Percentiles rank a stretch among this genome's conserved stretches.
phyloP scores from a whole-genome alignment of 257 asterid species.

The Ophiorrhiza pumila region DNA sequence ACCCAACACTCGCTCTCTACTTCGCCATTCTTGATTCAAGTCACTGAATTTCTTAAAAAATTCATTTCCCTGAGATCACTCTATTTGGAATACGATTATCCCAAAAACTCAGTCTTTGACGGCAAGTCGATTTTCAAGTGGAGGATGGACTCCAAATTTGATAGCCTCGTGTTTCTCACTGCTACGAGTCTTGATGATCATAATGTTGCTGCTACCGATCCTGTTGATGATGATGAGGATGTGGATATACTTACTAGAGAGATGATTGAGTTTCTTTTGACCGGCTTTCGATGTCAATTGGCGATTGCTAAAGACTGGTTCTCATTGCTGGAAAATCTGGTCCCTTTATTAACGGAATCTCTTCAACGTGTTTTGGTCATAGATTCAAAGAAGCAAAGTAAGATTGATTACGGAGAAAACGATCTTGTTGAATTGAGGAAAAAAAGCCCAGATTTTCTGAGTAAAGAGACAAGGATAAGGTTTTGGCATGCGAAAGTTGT shows the following conservation, averaged over 20 bases:
- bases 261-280: neutral
- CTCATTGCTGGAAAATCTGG: neutral
- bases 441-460: neutral
- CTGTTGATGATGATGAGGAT: neutral
- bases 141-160: neutral
- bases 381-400: neutral
- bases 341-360: neutral
- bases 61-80: neutral
- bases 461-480: neutral
- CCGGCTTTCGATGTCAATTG: neutral
- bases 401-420: neutral
- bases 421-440: neutral
- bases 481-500: neutral
- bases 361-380: neutral
- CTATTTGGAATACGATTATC: neutral
- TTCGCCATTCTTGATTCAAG: neutral
- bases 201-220: neutral
- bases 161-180: neutral
- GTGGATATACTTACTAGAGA: neutral
- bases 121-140: neutral
- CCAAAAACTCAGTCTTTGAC: neutral
- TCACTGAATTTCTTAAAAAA: neutral
- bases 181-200: neutral
- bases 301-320: neutral
- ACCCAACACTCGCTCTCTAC: neutral